These are phyloP conservation scores for Fusarium oxysporum DNA, from an alignment of 2,329 filamentous ascomycete genomes.

Conservation along the genomic window DNA sequence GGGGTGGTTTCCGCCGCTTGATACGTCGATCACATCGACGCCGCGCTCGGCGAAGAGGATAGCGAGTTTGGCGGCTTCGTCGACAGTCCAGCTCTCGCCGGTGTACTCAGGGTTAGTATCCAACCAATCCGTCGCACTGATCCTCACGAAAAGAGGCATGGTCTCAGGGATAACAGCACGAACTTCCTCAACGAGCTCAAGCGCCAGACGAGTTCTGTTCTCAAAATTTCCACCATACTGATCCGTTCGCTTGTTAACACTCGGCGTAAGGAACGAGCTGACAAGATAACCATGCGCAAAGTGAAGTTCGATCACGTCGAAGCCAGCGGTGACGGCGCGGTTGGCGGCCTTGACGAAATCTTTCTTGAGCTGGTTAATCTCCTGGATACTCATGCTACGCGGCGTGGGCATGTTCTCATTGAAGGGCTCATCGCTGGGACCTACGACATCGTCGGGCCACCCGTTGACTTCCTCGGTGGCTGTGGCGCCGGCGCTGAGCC, in stretches of 20 bases:
- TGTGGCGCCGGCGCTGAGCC: constrained; percentile 58
- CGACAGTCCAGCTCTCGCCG: constrained; percentile 73
- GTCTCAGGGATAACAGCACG: constrained; percentile 71
- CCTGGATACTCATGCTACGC: constrained; percentile 71
- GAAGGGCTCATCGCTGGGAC: constrained; percentile 63
- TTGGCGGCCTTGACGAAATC: constrained; percentile 67
- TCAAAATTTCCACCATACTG: constrained; percentile 76
- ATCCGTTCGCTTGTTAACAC: constrained; percentile 76
- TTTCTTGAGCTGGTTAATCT: constrained; percentile 73
- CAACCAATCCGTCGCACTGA: constrained; percentile 82
- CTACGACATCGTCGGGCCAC: constrained; percentile 65
- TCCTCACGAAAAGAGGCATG: constrained; percentile 79
- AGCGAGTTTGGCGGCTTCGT: constrained; percentile 73
- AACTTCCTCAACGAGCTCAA: constrained; percentile 74
- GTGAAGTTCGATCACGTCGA: constrained; percentile 79
- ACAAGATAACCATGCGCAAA: constrained; percentile 83
- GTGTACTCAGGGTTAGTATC: constrained; percentile 66
- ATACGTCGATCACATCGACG: constrained; percentile 81
- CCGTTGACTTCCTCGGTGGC: constrained; percentile 63
- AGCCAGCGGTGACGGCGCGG: constrained; percentile 71
- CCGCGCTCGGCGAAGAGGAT: constrained; percentile 71
- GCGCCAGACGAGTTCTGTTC: constrained; percentile 75
- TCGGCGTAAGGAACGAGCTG: constrained; percentile 75
- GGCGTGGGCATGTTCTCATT: constrained; percentile 69
- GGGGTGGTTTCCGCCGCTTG: constrained; percentile 72